phyloP scores from a whole-genome alignment of 2,329 filamentous ascomycete genomes.

The Sphaerulina populicola region DNA sequence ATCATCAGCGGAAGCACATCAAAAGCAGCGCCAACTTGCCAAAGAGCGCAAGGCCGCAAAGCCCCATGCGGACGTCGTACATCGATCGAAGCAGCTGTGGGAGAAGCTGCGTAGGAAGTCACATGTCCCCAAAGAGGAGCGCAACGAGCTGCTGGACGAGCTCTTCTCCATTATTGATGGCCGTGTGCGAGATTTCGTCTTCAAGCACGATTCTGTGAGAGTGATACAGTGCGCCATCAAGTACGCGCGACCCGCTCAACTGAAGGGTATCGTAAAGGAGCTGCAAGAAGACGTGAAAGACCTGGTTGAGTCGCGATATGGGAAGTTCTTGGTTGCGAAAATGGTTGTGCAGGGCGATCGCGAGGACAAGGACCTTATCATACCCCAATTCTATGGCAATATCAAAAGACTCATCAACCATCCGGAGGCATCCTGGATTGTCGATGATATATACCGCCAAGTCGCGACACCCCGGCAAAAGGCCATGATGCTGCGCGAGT shows the following conservation, averaged over 20 bases:
- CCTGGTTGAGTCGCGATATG: slow-evolving; percentile 89
- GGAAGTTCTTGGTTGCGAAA: slow-evolving; percentile 95
- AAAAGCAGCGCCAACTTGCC: slow-evolving; percentile 81
- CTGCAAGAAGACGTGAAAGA: slow-evolving; percentile 75
- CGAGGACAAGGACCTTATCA: slow-evolving; percentile 77
- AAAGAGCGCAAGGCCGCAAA: slow-evolving; percentile 87
- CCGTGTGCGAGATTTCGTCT: slow-evolving; percentile 85
- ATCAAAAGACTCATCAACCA: slow-evolving; percentile 92
- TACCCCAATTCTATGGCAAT: slow-evolving; percentile 91
- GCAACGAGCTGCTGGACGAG: slow-evolving; percentile 77
- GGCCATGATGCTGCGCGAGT: slow-evolving; percentile 75
- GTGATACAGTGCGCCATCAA: slow-evolving; percentile 96
- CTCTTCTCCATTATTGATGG: slow-evolving; percentile 87
- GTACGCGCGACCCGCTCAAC: slow-evolving; percentile 77
- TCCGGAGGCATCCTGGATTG: slow-evolving; percentile 91
- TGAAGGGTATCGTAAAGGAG: slow-evolving; percentile 77
- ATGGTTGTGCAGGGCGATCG: slow-evolving; percentile 84
- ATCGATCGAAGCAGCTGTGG: slow-evolving; percentile 93
- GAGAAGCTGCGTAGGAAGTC: slow-evolving; percentile 87
- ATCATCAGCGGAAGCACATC: slow-evolving; percentile 76
- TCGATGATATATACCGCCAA: slow-evolving; percentile 91
- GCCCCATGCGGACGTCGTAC: slow-evolving; percentile 81
- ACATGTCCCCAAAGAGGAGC: slow-evolving; percentile 81
- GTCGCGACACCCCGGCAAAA: slow-evolving; percentile 82
- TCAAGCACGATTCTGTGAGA: slow-evolving; percentile 97